Percentiles rank a stretch among this genome's conserved stretches.
Conservation (phyloP, 441 rosid species). For the Arabidopsis lyrata region DNA sequence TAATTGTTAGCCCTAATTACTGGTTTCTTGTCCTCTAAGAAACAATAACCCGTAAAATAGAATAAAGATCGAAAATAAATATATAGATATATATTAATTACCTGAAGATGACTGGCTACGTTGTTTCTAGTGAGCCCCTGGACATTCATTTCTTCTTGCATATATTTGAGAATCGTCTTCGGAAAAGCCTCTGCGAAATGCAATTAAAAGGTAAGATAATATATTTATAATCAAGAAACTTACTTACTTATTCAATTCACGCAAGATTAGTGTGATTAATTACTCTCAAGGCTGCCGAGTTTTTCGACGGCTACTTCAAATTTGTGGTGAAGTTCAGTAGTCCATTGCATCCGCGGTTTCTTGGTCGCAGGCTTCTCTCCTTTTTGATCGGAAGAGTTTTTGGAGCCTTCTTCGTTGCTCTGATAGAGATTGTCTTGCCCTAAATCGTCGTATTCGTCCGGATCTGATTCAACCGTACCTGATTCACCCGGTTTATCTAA, state of each 20-base stretch:
- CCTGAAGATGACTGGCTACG: conserved; percentile 45
- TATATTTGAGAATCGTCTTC: conserved; percentile 31
- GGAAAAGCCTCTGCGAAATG: conserved; percentile 30
- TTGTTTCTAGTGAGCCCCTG: conserved; percentile 34
- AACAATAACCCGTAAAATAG: not conserved
- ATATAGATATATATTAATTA: not conserved
- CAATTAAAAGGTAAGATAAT: not conserved
- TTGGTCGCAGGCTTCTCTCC: not conserved
- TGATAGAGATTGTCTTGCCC: not conserved
- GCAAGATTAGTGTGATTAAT: not conserved
- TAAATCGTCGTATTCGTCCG: not conserved
- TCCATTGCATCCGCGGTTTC: conserved; percentile 42
- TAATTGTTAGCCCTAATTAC: conserved; percentile 19
- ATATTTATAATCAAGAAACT: not conserved
- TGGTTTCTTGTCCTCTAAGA: conserved; percentile 9
- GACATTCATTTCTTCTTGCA: conserved; percentile 28
- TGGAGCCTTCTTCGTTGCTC: conserved; percentile 28
- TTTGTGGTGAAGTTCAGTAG: conserved; percentile 25
- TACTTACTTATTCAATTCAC: not conserved
- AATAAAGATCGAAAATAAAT: not conserved
- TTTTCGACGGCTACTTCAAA: conserved; percentile 20
- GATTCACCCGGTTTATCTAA: conserved; percentile 19
- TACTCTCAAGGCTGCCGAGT: conserved; percentile 19
- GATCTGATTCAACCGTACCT: not conserved
- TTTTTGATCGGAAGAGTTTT: conserved; percentile 4